Conservation (phyloP, 2,329 filamentous ascomycete genomes). For the Pseudogymnoascus sp. region DNA sequence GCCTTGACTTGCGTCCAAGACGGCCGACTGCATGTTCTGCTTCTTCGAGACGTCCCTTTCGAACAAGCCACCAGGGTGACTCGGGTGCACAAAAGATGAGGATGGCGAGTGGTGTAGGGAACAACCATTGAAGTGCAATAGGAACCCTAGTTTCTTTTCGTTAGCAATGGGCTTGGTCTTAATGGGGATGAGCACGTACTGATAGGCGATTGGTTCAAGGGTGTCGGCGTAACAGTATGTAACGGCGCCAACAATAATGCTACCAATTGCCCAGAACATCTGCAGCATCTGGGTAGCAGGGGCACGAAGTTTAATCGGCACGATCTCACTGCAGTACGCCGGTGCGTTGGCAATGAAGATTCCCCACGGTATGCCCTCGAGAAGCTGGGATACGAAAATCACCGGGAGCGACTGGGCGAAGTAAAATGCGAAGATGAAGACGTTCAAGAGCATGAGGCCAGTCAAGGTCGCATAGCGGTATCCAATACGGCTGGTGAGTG, state of each 20-base stretch:
- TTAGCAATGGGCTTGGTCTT: conserved; percentile 16
- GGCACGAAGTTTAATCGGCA: conserved; percentile 50
- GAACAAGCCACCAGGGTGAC: conserved; percentile 44
- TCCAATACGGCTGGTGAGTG: conserved; percentile 47
- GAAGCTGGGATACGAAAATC: conserved; percentile 47
- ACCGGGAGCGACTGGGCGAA: conserved; percentile 34
- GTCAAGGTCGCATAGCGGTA: conserved; percentile 51
- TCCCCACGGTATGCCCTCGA: conserved; percentile 59
- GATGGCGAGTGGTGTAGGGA: conserved; percentile 44
- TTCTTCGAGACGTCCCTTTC: conserved; percentile 33
- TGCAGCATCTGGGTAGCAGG: conserved; percentile 56
- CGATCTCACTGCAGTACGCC: conserved; percentile 56
- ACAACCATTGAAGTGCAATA: conserved; percentile 47
- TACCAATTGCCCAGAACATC: conserved; percentile 59
- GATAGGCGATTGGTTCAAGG: conserved; percentile 32
- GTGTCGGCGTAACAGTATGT: conserved; percentile 45
- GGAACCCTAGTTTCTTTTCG: conserved; percentile 34
- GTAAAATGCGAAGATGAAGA: conserved; percentile 43
- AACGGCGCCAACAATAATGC: conserved; percentile 52
- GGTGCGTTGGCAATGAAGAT: conserved; percentile 60
- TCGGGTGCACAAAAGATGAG: conserved; percentile 35
- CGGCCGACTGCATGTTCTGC: conserved; percentile 41
- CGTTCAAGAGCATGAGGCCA: conserved; percentile 48
- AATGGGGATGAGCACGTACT: conserved; percentile 30
- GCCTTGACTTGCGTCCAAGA: conserved; percentile 37